Evolutionary conservation across 2,329 filamentous ascomycete genomes (phyloP), one percentile per base, ranked within the genome.

Genomic region (Calonectria fujianensis): DNA sequence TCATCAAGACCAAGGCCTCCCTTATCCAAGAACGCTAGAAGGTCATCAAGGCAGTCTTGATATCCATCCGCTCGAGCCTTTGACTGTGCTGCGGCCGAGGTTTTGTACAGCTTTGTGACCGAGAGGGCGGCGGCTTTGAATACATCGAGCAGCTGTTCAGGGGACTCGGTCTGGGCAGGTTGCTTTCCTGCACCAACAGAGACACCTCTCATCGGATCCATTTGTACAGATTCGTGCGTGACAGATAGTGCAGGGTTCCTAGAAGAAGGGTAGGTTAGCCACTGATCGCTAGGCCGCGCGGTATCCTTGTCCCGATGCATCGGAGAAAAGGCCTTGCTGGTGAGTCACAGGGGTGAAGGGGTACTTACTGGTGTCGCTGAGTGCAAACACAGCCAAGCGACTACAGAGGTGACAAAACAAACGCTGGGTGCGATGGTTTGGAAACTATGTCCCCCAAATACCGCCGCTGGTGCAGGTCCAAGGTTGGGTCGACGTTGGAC

Each of bases 41-140:
- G 88, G 79, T 98, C 96, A 77, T 98, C 95, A 48, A 99, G 88
- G 48, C 96, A 97, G 82, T 98, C 96, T 84, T 98, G 96, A 81
- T 98, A 98, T 32, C 97, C 97, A 50, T 96, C 93, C 66, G 91
- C 87, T 65, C 95, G 92, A 61, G 95, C 93, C 81, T 93, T 93
- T 65, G 93, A 90, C 83, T 97, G 93, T 64, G 95, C 94, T 39
- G 92, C 89, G 16, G 95, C 94, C 4, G 96, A 96, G 50, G 93
- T 96, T 86, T 98, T 98, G 88, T 98, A 98, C 18, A 99, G 92
- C 82, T 97, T 98, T 63, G 97, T 98, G 70, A 98, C 96, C 8
- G 96, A 98, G 41, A 98, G 90, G 27, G 97, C 97, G 41, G 97
- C 97, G 20, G 94, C 93, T 85, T 96, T 97, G 90, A 99, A 99